Conservation (phyloP, 768 basidiomycete species). For the Boletus rubescentipes region DNA sequence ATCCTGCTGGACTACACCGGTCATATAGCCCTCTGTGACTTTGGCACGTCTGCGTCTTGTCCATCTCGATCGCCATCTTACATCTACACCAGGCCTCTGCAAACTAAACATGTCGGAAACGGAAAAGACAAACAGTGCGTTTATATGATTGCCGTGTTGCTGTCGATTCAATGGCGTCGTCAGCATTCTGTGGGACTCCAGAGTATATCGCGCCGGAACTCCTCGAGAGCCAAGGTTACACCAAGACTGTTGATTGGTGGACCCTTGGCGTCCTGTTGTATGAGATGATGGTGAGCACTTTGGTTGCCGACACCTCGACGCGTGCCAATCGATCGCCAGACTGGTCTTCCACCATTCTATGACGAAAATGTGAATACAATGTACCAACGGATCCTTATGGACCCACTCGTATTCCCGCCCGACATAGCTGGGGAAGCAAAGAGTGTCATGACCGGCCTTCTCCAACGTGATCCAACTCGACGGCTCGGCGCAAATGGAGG, state of each 20-base stretch:
- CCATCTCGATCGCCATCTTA: constrained; percentile 1
- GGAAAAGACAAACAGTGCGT: constrained; percentile 91
- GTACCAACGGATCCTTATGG: constrained; percentile 93
- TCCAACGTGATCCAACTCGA: constrained; percentile 84
- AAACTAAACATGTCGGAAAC: constrained; percentile 97
- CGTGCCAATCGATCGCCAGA: constrained; percentile 42
- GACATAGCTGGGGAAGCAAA: constrained; percentile 88
- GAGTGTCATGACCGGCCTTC: constrained; percentile 82
- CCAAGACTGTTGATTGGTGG: constrained; percentile 99
- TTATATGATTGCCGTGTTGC: neutral
- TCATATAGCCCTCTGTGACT: constrained; percentile 97
- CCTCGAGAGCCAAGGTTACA: constrained; percentile 94
- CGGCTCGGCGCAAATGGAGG: constrained; percentile 92
- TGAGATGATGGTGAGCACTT: constrained; percentile 82
- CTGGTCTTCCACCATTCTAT: constrained; percentile 97
- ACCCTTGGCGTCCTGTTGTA: constrained; percentile 94
- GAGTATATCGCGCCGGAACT: constrained; percentile 99
- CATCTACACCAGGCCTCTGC: constrained; percentile 58
- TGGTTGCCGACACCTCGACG: neutral
- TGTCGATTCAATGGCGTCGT: constrained; percentile 5
- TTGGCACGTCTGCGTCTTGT: constrained; percentile 48
- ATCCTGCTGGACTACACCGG: constrained; percentile 97
- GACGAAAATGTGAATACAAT: constrained; percentile 98
- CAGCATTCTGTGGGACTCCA: constrained; percentile 97
- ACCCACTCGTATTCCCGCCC: constrained; percentile 88